phyloP scores from a whole-genome alignment of 108 stramenopile genomes.

The Skeletonema potamos region DNA sequence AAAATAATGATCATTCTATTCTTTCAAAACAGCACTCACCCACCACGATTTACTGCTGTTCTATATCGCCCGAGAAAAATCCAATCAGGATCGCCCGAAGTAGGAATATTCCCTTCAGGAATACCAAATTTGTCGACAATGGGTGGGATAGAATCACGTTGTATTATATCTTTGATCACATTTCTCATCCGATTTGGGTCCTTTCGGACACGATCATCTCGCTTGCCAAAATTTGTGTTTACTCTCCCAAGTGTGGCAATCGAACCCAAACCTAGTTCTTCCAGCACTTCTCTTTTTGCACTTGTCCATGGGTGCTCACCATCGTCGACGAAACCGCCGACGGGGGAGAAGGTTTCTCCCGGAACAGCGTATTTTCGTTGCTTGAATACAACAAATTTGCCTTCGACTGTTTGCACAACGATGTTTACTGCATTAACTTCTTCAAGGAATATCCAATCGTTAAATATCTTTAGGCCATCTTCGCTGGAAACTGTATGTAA shows the following conservation, averaged over 20 bases:
- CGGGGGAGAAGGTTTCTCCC: conserved; percentile 45
- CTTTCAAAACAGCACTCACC: neutral
- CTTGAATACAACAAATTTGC: conserved; percentile 48
- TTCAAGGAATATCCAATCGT: conserved; percentile 70
- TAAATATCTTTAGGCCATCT: conserved; percentile 24
- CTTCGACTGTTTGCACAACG: conserved; percentile 41
- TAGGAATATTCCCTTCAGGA: conserved; percentile 19
- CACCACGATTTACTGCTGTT: conserved; percentile 67
- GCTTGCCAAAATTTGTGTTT: neutral
- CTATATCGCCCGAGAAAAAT: conserved; percentile 55
- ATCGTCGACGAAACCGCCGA: conserved; percentile 62
- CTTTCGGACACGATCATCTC: neutral
- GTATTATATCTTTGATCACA: conserved; percentile 6
- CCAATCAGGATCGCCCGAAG: conserved; percentile 46
- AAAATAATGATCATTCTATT: too few relatives aligned
- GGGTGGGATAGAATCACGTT: neutral
- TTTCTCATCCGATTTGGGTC: neutral
- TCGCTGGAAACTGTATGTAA: conserved; percentile 49
- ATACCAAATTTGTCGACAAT: conserved; percentile 15
- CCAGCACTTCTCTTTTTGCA: conserved; percentile 58
- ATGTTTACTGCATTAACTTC: conserved; percentile 64
- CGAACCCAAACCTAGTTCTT: conserved; percentile 59
- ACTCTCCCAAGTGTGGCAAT: conserved; percentile 13
- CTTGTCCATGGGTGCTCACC: conserved; percentile 55
- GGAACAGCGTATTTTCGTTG: conserved; percentile 65